phyloP scores from a whole-genome alignment of 2,329 filamentous ascomycete species.

The Tolypocladium ophioglossoides region DNA sequence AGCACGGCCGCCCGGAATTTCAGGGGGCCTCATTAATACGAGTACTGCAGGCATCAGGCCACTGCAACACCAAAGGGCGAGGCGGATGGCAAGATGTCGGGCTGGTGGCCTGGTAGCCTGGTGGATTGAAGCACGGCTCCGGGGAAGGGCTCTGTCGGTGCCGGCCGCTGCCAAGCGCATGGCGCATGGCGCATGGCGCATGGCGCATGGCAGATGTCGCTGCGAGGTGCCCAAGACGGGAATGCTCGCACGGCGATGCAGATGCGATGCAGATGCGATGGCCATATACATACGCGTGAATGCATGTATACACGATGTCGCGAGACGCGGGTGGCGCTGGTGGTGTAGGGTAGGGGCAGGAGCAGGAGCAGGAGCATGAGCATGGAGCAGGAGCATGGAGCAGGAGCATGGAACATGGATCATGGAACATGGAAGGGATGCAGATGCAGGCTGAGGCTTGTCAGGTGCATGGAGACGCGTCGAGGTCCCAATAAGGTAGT shows the following conservation, averaged over 20 bases:
- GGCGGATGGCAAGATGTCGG: background rate
- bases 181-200: background rate
- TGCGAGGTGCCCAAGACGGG: background rate
- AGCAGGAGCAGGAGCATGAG: no score
- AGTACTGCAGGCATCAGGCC: background rate
- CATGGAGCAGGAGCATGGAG: no score
- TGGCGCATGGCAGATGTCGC: background rate
- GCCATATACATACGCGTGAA: no score
- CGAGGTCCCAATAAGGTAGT: no score
- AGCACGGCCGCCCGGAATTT: no score
- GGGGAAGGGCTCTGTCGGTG: background rate
- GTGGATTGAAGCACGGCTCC: background rate
- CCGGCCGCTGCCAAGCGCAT: background rate
- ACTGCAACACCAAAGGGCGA: background rate
- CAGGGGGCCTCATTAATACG: background rate
- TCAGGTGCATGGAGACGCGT: no score
- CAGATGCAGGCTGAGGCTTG: no score
- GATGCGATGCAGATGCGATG: no score
- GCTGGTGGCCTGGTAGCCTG: background rate
- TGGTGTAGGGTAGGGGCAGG: background rate
- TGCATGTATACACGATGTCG: no score
- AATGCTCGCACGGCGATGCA: background rate
- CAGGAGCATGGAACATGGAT: no score
- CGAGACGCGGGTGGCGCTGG: no score
- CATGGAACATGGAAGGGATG: no score